Base-by-base conservation (phyloP, 2,329 filamentous ascomycete species). In the Stylonectria norvegica region DNA sequence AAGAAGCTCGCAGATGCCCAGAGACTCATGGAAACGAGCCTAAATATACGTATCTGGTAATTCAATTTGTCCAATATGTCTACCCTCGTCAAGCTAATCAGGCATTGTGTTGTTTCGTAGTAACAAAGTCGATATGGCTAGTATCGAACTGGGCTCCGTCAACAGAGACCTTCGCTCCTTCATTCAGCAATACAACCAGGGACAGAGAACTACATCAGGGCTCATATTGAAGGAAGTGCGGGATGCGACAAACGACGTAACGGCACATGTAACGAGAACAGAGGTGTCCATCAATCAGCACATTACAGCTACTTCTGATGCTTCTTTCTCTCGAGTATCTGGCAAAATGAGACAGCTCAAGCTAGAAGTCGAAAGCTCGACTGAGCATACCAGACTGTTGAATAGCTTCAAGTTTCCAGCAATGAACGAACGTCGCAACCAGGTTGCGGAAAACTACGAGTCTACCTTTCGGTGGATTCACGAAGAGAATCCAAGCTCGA, bases 1-100 rank as follows among this genome's bases (percentile, higher is more conserved):
- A 46, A 38, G n/a, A 44, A 38, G 7, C 33, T 56, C 2, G 36
- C 8, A 4, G 17, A 28, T 12, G 28, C 18, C 5, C 35, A 46
- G 23, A 35, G 14, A 10, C 18, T 36, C 4, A 46, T 46, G 43
- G 27, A 46, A 10, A 37, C 20, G 7, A 40, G 36, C 6, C 32
- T 46, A 30, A 32, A 43, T 17, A 14, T 28, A 3, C 12, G 20
- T 4, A 9, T 34, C 20, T 43, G 35, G 40, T 38, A 6, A 8
- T 25, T 25, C 12, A 25, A 8, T 8, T 25, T 25, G 22, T 25
- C 22, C 12, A 7, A 25, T 25, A 7, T 25, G 7, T 7, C 22
- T 25, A 25, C 22, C 7, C 7, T 25, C 12, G 7, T 25, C 7
- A 25, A 8, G 22, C 22, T 7, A 8, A 7, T 25, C 12, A 12